Percentiles rank a stretch among this genome's conserved stretches.
These are phyloP conservation scores for Ogataea paradorogensis DNA, from an alignment of 805 yeast genomes.

Conservation along the genomic window DNA sequence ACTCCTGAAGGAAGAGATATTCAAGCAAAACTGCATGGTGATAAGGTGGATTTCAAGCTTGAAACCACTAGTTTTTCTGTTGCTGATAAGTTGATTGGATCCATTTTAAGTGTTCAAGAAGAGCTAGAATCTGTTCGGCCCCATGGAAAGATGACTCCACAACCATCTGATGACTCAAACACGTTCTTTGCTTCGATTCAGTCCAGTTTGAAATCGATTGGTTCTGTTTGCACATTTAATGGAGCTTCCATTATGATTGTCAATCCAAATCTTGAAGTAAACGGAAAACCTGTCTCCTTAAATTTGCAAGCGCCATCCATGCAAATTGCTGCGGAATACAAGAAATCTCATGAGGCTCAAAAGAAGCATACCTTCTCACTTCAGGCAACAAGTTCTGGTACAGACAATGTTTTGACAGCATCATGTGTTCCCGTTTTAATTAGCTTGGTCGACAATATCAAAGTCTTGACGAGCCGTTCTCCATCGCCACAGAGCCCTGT, in stretches of 20 bases:
- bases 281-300: constrained; percentile 47
- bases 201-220: constrained; percentile 36
- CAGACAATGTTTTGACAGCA: constrained; percentile 68
- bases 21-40: constrained; percentile 58
- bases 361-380: constrained; percentile 46
- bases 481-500: neutral
- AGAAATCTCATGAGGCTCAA: constrained; percentile 32
- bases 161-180: constrained; percentile 5
- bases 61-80: constrained; percentile 54
- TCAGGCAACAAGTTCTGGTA: constrained; percentile 61
- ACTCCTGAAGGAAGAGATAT: constrained; percentile 34
- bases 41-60: constrained; percentile 62
- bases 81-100: constrained; percentile 49
- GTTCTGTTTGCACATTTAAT: constrained; percentile 55
- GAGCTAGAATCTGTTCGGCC: constrained; percentile 11
- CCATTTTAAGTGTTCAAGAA: constrained; percentile 38
- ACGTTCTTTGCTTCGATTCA: constrained; percentile 6
- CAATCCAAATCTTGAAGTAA: constrained; percentile 41
- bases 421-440: constrained; percentile 74
- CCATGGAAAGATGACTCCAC: neutral
- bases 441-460: constrained; percentile 53
- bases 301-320: constrained; percentile 76
- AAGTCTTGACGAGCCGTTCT: constrained; percentile 41
- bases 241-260: constrained; percentile 63
- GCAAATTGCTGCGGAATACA: constrained; percentile 52